Evolutionary conservation across 163 green algal species (phyloP), one percentile per base, ranked within the genome.

Genomic region (Chlorella variabilis): DNA sequence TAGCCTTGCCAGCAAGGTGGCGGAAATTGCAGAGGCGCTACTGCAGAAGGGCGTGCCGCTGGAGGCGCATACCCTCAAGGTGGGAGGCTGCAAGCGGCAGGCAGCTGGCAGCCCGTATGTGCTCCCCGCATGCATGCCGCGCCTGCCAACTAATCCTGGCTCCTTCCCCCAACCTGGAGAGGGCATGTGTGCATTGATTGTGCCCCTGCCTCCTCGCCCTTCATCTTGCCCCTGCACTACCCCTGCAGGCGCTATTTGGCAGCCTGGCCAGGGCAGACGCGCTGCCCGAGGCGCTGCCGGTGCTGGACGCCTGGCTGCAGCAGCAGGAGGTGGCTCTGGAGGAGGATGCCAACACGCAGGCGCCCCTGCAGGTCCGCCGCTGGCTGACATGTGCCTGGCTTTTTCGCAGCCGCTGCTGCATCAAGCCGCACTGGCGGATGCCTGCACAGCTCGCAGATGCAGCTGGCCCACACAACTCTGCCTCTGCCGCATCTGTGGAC

Each of bases 241-340:
- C n/a, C n/a, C 36, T 63, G 38, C 68, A 81, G 54, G 38, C 69
- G 1, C 23, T 85, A 31, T 45, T 80, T 5, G 5, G 8, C 27
- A 21, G 29, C 8, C 29, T 85, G 31, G 51, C 70, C 9, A 38
- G 23, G 20, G 54, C 56, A 1, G 69, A 75, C 13, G 54, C 41
- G 8, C 42, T 71, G 21, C 15, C 31, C 3, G 41, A 48, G 9
- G 70, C 54, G 38, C 75, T 85, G 29, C 67, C 75, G 3, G 36
- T 85, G 27, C 58, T 85, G n/a, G 80, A 85, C 15, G 68, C 41
- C 42, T 85, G 69, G 68, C 66, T 85, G 80, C 51, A 67, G 51
- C 54, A 71, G 66, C 56, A 76, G 38, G 63, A 70, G 63, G 69
- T 73, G 51, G 66, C 27, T 31, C 58, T 85, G 39, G 58, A 54